Conservation (phyloP, 495 filamentous ascomycete genomes). For the Xanthoparmelia taractica region DNA sequence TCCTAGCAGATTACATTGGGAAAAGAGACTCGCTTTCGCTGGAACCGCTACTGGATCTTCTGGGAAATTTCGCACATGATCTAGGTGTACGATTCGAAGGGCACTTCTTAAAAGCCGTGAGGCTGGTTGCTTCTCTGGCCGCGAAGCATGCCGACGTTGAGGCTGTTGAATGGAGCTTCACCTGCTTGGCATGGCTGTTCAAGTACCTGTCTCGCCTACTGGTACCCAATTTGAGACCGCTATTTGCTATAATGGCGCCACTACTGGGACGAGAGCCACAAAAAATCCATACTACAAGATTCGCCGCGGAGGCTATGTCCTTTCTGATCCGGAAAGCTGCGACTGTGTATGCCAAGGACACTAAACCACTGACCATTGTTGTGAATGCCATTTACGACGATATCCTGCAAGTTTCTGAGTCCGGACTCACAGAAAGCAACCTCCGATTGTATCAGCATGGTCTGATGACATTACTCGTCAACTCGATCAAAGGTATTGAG, state of each 20-base stretch:
- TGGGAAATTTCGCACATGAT: conserved; percentile 88
- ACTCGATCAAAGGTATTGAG: conserved; percentile 78
- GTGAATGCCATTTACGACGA: conserved; percentile 62
- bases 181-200: conserved; percentile 88
- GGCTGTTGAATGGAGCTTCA: conserved; percentile 94
- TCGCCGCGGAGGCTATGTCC: conserved; percentile 89
- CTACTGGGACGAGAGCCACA: conserved; percentile 76
- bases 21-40: conserved; percentile 64
- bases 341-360: conserved; percentile 61
- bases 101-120: conserved; percentile 65
- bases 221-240: conserved; percentile 73
- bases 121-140: conserved; percentile 57
- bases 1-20: conserved; percentile 70
- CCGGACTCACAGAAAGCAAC: conserved; percentile 43
- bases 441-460: conserved; percentile 64
- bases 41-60: conserved; percentile 75
- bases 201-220: conserved; percentile 87
- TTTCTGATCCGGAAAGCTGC: conserved; percentile 87
- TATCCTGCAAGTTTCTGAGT: conserved; percentile 45
- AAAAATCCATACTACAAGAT: conserved; percentile 76
- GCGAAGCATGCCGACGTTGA: conserved; percentile 59
- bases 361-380: conserved; percentile 56
- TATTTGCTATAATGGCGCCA: conserved; percentile 74
- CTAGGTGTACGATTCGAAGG: conserved; percentile 81
- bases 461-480: conserved; percentile 81